Conservation (phyloP, 2,329 filamentous ascomycete species). For the Penicillium sp. region DNA sequence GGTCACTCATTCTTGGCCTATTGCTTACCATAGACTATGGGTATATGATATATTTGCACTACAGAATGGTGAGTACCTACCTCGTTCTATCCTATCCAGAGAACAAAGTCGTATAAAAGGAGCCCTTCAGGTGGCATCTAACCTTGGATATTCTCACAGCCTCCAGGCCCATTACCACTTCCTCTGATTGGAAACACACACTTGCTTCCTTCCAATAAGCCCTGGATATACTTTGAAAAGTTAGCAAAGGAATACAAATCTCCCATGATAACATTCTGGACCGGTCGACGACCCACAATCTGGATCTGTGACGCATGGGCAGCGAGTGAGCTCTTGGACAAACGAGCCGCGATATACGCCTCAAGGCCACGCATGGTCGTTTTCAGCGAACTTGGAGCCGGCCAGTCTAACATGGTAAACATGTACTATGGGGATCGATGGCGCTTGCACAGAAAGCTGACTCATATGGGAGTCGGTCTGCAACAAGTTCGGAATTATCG, state of each 20-base stretch:
- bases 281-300: constrained; percentile 41
- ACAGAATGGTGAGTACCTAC: constrained; percentile 23
- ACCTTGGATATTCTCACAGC: constrained; percentile 34
- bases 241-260: constrained; percentile 49
- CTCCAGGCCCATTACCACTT: constrained; percentile 55
- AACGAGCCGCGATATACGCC: constrained; percentile 33
- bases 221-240: constrained; percentile 60
- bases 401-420: constrained; percentile 41
- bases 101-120: not conserved
- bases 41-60: constrained; percentile 26
- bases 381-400: constrained; percentile 30
- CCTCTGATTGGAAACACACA: constrained; percentile 58
- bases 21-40: constrained; percentile 23
- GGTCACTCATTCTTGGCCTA: not conserved
- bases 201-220: constrained; percentile 55
- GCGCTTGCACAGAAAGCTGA: constrained; percentile 51
- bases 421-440: constrained; percentile 44
- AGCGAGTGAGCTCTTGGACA: constrained; percentile 33
- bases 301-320: constrained; percentile 32
- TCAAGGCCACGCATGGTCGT: constrained; percentile 30
- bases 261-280: constrained; percentile 58
- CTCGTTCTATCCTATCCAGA: not conserved
- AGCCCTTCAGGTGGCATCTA: not conserved
- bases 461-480: constrained; percentile 54
- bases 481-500: constrained; percentile 58